Conservation (phyloP, 345 rosid genomes). For the Geranium brycei region DNA sequence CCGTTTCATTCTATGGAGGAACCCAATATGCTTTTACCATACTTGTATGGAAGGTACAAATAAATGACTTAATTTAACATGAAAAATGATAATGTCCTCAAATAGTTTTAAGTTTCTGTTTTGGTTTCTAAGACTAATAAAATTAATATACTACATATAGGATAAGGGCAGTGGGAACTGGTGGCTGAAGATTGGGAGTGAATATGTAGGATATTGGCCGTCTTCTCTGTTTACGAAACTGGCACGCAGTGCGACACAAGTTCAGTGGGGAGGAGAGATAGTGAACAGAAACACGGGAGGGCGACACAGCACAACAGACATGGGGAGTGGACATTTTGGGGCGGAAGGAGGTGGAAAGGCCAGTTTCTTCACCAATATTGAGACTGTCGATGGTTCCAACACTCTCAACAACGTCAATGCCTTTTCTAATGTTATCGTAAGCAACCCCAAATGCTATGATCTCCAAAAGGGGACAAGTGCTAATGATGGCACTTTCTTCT, state of each 20-base stretch:
- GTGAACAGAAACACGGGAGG: neutral
- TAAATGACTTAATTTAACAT: too few species aligned
- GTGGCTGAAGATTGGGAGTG: neutral
- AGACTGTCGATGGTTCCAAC: neutral
- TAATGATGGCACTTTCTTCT: too few species aligned
- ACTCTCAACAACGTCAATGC: neutral
- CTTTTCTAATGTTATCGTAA: too few species aligned
- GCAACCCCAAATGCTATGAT: too few species aligned
- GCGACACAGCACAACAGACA: constrained; percentile 10
- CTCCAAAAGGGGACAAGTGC: too few species aligned
- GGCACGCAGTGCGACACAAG: neutral
- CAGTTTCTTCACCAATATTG: neutral
- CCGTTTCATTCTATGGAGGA: constrained; percentile 13
- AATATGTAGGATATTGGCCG: constrained; percentile 11
- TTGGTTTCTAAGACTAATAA: too few species aligned
- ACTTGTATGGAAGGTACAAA: constrained; percentile 8
- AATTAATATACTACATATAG: neutral
- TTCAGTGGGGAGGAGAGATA: constrained; percentile 6
- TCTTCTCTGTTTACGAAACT: neutral
- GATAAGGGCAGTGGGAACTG: constrained; percentile 7
- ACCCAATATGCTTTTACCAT: constrained; percentile 4
- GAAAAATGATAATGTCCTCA: too few species aligned
- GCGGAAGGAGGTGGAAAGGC: constrained; percentile 6
- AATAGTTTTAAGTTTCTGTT: too few species aligned
- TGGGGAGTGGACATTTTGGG: constrained; percentile 13